phyloP scores from a whole-genome alignment of 2,329 filamentous ascomycete species.

The Gyromitra esculenta region DNA sequence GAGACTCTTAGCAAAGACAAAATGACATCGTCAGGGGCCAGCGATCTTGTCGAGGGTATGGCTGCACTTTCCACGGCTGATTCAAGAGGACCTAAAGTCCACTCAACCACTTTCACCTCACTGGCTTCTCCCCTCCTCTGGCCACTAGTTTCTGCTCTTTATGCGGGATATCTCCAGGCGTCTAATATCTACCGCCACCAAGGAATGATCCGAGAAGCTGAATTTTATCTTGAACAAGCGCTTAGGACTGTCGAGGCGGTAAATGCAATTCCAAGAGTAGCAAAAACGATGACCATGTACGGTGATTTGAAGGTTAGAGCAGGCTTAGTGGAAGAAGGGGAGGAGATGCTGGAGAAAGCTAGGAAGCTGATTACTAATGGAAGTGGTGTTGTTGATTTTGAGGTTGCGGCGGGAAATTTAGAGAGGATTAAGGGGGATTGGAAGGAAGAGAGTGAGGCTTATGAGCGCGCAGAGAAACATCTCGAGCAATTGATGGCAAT shows the following conservation, averaged over 20 bases:
- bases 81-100: conserved; percentile 58
- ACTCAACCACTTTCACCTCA: conserved; percentile 63
- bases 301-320: conserved; percentile 65
- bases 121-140: conserved; percentile 76
- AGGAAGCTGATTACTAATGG: conserved; percentile 67
- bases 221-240: conserved; percentile 87
- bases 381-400: conserved; percentile 65
- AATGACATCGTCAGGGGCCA: conserved; percentile 47
- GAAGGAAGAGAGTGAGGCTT: conserved; percentile 64
- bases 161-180: conserved; percentile 76
- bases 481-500: conserved; percentile 61
- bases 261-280: conserved; percentile 67
- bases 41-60: conserved; percentile 58
- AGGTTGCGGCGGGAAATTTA: conserved; percentile 68
- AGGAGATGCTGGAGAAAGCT: conserved; percentile 70
- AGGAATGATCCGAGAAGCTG: conserved; percentile 85
- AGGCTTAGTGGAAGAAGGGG: conserved; percentile 64
- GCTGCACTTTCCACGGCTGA: conserved; percentile 60
- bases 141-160: conserved; percentile 78
- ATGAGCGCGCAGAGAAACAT: conserved; percentile 64
- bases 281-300: conserved; percentile 64
- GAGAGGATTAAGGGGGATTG: conserved; percentile 64
- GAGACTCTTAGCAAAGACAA: conserved; percentile 57
- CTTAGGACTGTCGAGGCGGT: conserved; percentile 78
- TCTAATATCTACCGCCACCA: conserved; percentile 82